Evolutionary conservation across 495 filamentous ascomycete species (phyloP), one percentile per base, ranked within the genome.

Genomic region (Penicillium herquei): DNA sequence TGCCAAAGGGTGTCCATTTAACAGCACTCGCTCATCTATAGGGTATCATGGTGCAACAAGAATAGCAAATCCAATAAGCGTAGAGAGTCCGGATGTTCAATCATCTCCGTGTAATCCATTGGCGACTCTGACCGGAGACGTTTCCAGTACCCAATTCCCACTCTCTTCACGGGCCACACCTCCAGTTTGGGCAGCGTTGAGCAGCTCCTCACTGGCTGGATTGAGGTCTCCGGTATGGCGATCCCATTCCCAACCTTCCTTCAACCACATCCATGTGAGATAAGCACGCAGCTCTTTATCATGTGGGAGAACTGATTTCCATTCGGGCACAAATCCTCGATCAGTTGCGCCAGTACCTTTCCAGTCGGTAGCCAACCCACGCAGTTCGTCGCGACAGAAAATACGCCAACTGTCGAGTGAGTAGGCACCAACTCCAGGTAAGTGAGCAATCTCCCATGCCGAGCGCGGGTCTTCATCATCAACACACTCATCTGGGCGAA

Each of bases 361-460:
- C 81, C 86, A 88, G 46, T 82, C 81, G 2, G 68, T 61, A 7
- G 84, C 84, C 17, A 82, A 54, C 0, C 82, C 86, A 2, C 91
- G 77, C 32, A 96, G 66, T 43, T 78, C 78, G 68, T 98, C 93
- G 1, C 93, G 80, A 63, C 91, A 96, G 68, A 97, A 97, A 51
- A 97, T 96, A 4, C 94, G 81, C 90, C 91, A 98, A 55, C 87
- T 91, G 68, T 98, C 93, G 37, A 96, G 71, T 0, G 92, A 89
- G 69, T 98, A 98, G 1, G 85, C 80, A 2, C 94, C 93, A 7
- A 84, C 71, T n/a, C 89, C 87, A 0, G 92, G 90, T 35, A 97
- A 64, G 66, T 96, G 89, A 0, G 86, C 92, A 54, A 96, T 85
- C 61, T 98, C 93, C 87, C 91, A 96, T 6, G 82, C 87, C 3